phyloP scores from a whole-genome alignment of 805 yeast genomes.

The Suhomyces sp. region DNA sequence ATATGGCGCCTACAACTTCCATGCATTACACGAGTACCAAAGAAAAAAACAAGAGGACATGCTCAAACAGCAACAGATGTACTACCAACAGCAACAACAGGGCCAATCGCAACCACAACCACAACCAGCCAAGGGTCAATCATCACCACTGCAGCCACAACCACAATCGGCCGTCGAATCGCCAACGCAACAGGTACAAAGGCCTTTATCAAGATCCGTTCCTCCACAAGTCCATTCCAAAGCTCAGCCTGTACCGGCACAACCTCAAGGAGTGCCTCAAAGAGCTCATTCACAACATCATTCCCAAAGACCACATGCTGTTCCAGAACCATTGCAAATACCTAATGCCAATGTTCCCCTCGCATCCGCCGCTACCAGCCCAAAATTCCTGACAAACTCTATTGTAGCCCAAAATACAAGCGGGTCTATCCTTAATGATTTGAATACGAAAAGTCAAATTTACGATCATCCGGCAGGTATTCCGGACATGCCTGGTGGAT shows the following conservation, averaged over 20 bases:
- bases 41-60: constrained; percentile 34
- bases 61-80: constrained; percentile 36
- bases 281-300: background rate
- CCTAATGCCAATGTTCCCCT: background rate
- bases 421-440: constrained; percentile 1
- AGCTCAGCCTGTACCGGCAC: background rate
- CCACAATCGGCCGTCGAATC: background rate
- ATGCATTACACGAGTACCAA: constrained; percentile 54
- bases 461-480: background rate
- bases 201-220: background rate
- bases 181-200: background rate
- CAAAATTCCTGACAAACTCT: too few relatives aligned
- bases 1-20: constrained; percentile 56
- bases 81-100: constrained; percentile 36
- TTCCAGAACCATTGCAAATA: background rate
- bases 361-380: background rate
- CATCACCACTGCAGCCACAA: background rate
- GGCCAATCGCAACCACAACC: constrained; percentile 4
- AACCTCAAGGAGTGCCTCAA: background rate
- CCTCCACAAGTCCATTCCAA: background rate
- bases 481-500: background rate
- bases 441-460: constrained; percentile 1
- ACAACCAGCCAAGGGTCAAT: constrained; percentile 1
- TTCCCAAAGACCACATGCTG: background rate
- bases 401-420: constrained; percentile 1